Percentiles rank a stretch among this genome's conserved stretches.
Evolutionary conservation across 2,329 filamentous ascomycete species (phyloP).

Genomic region (Pseudogymnoascus sp.): DNA sequence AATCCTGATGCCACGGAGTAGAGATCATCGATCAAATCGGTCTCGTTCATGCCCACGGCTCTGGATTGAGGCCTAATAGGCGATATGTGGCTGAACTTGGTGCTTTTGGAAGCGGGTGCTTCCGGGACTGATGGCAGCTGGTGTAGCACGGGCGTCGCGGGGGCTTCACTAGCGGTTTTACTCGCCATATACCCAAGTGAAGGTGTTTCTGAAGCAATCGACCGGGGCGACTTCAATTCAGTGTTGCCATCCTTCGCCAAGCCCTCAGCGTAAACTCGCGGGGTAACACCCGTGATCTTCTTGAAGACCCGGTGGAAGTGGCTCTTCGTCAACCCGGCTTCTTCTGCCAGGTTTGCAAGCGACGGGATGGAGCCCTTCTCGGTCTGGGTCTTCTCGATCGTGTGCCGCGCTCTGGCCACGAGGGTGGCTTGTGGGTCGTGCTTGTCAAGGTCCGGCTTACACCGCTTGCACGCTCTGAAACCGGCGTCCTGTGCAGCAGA

Average conservation of each 20-base stretch:
- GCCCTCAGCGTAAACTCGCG: not conserved
- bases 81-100: not conserved
- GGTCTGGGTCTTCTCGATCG: constrained; percentile 10
- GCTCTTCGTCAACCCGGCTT: constrained; percentile 45
- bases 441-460: constrained; percentile 34
- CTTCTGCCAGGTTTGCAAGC: constrained; percentile 40
- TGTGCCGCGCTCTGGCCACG: constrained; percentile 31
- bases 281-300: constrained; percentile 42
- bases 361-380: constrained; percentile 20
- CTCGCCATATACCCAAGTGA: constrained; percentile 5
- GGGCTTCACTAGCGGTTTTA: constrained; percentile 2
- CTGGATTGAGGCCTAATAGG: not conserved
- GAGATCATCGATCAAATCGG: not conserved
- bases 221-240: constrained; percentile 19
- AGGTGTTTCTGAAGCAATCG: constrained; percentile 1
- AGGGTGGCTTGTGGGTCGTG: constrained; percentile 36
- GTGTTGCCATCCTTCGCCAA: constrained; percentile 13
- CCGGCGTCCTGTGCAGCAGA: constrained; percentile 38
- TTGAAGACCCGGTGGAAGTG: constrained; percentile 54
- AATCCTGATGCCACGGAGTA: not conserved
- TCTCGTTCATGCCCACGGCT: not conserved
- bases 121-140: constrained; percentile 1
- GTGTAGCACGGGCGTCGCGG: not conserved
- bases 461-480: constrained; percentile 51
- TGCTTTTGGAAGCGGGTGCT: not conserved